Evolutionary conservation across 2,329 filamentous ascomycete genomes (phyloP), one percentile per base, ranked within the genome.

Genomic region (Paecilomyces variotii): DNA sequence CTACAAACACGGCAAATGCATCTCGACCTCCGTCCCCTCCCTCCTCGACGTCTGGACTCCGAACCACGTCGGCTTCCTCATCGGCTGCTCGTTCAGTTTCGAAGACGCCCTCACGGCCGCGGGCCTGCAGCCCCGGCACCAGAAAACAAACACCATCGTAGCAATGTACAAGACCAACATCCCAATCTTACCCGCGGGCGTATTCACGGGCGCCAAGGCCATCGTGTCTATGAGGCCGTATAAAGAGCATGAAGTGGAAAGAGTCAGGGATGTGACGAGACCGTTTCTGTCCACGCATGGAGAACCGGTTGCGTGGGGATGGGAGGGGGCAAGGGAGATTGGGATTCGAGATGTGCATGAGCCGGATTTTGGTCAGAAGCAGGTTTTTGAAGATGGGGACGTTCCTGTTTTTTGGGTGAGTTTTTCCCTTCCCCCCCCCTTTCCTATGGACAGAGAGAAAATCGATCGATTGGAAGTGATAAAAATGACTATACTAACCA

Each of bases 211-310:
- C 0, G 74, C 74, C 0, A 82, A 78, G 0, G 84, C 80, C 60
- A 82, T 87, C 2, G 84, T 87, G 0, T 86, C 82, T 0, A 87
- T 88, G 85, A 74, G 85, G 49, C 78, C 82, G 1, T 87, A 87
- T 67, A 74, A 66, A 26, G 64, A 61, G 0, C 65, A 72, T 2
- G 79, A 84, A 5, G 67, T 88, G 2, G 78, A 81, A 26, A 68
- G 57, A 12, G 82, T 87, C 0, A 73, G 84, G 11, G 71, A 75
- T 3, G 78, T 87, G 30, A 87, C 84, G 0, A 71, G 82, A 12
- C 72, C 72, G 7, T 88, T 81, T 68, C 68, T 75, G 7, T 72
- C 77, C 1, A 86, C 84, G 2, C 85, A 88, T 64, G 85, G 85
- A 2, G 85, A 87, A 72, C 84, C 84, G 1, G 74, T 88, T 12